phyloP scores from a whole-genome alignment of 805 yeast species.

The Starmera pachycereana region DNA sequence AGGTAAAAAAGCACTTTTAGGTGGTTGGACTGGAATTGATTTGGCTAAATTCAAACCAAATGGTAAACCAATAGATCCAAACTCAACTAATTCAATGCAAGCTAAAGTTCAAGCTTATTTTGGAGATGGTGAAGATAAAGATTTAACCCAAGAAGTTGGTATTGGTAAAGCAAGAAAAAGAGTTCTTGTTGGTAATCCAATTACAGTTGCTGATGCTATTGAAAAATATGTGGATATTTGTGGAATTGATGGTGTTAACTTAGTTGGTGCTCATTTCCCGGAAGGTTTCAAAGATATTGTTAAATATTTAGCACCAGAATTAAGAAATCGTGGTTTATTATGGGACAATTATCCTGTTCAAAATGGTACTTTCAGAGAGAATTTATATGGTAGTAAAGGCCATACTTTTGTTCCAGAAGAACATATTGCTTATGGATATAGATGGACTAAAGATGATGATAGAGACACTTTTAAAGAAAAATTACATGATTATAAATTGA shows the following conservation, averaged over 20 bases:
- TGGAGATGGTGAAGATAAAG: conserved; percentile 14
- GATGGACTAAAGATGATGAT: neutral
- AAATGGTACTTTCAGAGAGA: conserved; percentile 3
- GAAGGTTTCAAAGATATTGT: conserved; percentile 29
- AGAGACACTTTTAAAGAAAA: neutral
- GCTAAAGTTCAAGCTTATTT: conserved; percentile 20
- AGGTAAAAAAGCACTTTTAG: conserved; percentile 29
- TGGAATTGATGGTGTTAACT: conserved; percentile 33
- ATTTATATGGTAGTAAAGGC: conserved; percentile 2
- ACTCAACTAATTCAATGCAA: conserved; percentile 19
- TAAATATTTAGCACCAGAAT: conserved; percentile 24
- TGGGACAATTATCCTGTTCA: conserved; percentile 27
- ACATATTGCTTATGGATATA: conserved; percentile 2
- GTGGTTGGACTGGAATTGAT: conserved; percentile 33
- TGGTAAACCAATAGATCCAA: conserved; percentile 20
- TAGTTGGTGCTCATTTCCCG: conserved; percentile 29
- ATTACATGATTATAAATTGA: neutral
- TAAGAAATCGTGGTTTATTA: conserved; percentile 23
- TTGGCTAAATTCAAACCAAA: conserved; percentile 21
- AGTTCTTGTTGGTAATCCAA: conserved; percentile 21
- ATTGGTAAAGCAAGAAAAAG: conserved; percentile 23
- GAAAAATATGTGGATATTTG: conserved; percentile 30
- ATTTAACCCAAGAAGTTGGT: conserved; percentile 18
- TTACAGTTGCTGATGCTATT: conserved; percentile 28
- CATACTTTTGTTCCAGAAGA: conserved; percentile 1